Percentiles rank a stretch among this genome's conserved stretches.
phyloP scores from a whole-genome alignment of 1,284 basidiomycete species.

The Austroboletus niveus region DNA sequence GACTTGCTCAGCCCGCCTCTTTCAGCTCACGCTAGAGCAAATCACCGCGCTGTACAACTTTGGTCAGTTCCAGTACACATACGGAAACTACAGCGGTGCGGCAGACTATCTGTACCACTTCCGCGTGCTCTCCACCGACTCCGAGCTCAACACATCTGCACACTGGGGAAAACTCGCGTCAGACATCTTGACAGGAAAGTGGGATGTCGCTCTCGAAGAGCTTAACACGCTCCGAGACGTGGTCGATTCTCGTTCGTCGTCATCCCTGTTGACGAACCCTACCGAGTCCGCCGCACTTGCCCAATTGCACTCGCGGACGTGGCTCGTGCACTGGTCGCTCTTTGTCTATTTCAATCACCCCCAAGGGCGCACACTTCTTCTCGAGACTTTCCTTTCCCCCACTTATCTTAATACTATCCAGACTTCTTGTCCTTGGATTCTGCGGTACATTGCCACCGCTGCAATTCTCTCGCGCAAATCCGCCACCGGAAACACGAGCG shows the following conservation, averaged over 20 bases:
- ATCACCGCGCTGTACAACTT: constrained; percentile 97
- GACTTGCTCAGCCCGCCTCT: constrained; percentile 4
- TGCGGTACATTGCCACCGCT: constrained; percentile 92
- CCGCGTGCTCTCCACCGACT: constrained; percentile 93
- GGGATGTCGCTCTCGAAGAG: constrained; percentile 92
- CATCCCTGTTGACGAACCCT: constrained; percentile 47
- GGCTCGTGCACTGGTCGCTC: constrained; percentile 97
- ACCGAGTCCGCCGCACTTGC: constrained; percentile 64
- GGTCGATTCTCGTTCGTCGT: constrained; percentile 76
- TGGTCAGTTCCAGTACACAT: constrained; percentile 97
- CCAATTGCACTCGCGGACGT: constrained; percentile 93
- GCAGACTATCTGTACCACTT: constrained; percentile 99
- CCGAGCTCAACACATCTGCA: constrained; percentile 88
- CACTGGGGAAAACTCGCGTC: constrained; percentile 99
- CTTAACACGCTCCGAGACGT: constrained; percentile 91
- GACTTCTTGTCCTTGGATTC: constrained; percentile 91
- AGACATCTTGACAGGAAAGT: constrained; percentile 92
- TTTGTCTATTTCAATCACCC: constrained; percentile 99
- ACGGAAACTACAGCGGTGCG: constrained; percentile 94
- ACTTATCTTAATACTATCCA: constrained; percentile 99
- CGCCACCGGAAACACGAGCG: constrained; percentile 45
- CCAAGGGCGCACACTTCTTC: constrained; percentile 87
- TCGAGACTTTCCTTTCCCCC: constrained; percentile 95
- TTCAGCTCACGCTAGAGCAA: constrained; percentile 88
- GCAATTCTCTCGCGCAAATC: constrained; percentile 87